Evolutionary conservation across 2,329 filamentous ascomycete genomes (phyloP), one percentile per base, ranked within the genome.

Genomic region (Xylaria multiplex): DNA sequence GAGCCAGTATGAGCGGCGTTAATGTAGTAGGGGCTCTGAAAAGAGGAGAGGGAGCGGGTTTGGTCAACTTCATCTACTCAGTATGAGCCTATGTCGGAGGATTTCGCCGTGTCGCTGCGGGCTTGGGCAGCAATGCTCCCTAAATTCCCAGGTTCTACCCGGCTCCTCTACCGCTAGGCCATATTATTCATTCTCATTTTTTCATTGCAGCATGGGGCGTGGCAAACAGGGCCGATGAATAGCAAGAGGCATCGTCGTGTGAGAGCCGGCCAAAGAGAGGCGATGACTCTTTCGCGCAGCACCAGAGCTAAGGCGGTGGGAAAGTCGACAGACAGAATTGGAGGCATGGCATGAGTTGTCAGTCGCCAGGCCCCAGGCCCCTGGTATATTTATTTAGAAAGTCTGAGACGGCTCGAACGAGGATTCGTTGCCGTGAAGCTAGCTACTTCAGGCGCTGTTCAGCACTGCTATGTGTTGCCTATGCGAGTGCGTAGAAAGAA

Each of bases 91-190:
- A 76, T 77, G 73, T 74, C 74, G 75, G 77, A 77, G 72, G 72
- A 71, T 71, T 69, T 75, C 74, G 76, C 76, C 72, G 56, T 74
- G 67, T 71, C 59, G 71, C 54, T 76, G 74, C 75, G 69, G 73
- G 74, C 73, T 81, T 80, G 79, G 79, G 79, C 79, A 81, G 77
- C 79, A 81, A 81, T 78, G 68, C 68, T 69, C 69, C 54, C 66
- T 66, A 19, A 42, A 76, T 74, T 78, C 74, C 76, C 68, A 73
- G 74, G 72, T 74, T 71, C 73, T 76, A 75, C 78, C 75, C 73
- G 71, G 69, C 71, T 69, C 49, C 58, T 66, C 63, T 66, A 64
- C 49, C 37, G 61, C 63, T 48, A 49, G 49, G 52, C 57, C 64
- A 64, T 63, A 61, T 69, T 71, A 55, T 64, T 65, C 11, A 14